phyloP scores from a whole-genome alignment of 805 yeast species.

The Candida silvatica region DNA sequence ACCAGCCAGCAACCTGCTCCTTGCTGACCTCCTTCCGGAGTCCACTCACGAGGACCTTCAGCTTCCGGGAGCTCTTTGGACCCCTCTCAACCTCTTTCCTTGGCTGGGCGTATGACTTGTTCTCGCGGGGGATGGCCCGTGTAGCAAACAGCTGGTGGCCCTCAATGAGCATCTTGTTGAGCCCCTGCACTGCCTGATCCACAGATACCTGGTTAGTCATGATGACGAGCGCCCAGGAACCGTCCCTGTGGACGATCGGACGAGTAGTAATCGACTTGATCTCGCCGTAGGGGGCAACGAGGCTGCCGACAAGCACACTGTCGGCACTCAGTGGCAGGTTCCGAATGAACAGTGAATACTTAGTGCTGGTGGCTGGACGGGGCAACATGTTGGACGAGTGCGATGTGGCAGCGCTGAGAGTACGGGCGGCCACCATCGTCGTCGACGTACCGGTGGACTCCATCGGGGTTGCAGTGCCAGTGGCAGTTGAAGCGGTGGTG shows the following conservation, averaged over 20 bases:
- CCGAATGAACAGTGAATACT: constrained; percentile 22
- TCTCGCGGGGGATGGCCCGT: constrained; percentile 25
- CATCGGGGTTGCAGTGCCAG: background rate
- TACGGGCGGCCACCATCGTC: background rate
- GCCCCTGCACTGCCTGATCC: constrained; percentile 16
- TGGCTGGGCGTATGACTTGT: constrained; percentile 17
- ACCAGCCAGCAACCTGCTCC: constrained; percentile 17
- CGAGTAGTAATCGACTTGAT: constrained; percentile 20
- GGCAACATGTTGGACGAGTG: constrained; percentile 1
- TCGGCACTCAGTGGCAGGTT: constrained; percentile 22
- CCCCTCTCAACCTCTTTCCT: constrained; percentile 9
- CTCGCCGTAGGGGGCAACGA: constrained; percentile 23
- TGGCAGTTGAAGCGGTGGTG: background rate
- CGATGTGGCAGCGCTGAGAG: constrained; percentile 5
- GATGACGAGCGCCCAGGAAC: constrained; percentile 25
- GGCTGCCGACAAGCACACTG: constrained; percentile 14
- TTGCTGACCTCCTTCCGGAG: constrained; percentile 16
- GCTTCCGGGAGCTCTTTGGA: constrained; percentile 10
- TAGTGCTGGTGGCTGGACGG: constrained; percentile 13
- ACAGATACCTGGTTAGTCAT: constrained; percentile 19
- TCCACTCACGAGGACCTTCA: constrained; percentile 20
- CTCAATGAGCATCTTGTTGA: constrained; percentile 22
- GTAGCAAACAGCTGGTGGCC: constrained; percentile 22
- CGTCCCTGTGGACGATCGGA: constrained; percentile 20
- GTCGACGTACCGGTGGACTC: background rate